These are phyloP conservation scores for Botryobasidium botryosum DNA, from an alignment of 768 basidiomycete species.

Conservation along the genomic window DNA sequence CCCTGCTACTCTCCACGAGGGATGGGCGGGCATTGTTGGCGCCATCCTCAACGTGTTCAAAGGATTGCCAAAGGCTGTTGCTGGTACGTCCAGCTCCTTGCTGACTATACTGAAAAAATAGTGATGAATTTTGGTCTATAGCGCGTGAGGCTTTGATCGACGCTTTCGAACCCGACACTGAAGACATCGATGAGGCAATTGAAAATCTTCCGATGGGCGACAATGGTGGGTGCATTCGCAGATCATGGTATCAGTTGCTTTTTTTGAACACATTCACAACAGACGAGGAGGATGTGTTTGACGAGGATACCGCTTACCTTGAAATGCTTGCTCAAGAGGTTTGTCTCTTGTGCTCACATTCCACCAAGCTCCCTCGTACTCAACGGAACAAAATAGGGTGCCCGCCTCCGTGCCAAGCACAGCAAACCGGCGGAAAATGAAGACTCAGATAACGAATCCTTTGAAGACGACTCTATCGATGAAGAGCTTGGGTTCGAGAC, in stretches of 20 bases:
- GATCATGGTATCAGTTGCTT: background rate
- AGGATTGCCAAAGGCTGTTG: conserved; percentile 57
- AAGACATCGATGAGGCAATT: conserved; percentile 22
- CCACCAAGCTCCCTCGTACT: background rate
- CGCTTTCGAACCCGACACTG: conserved; percentile 15
- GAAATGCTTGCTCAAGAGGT: conserved; percentile 78
- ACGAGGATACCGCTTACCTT: conserved; percentile 75
- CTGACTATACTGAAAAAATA: background rate
- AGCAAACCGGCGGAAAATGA: conserved; percentile 23
- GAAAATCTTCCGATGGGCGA: conserved; percentile 47
- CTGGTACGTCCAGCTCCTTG: conserved; percentile 29
- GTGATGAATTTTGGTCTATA: conserved; percentile 15
- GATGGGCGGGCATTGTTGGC: conserved; percentile 60
- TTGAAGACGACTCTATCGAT: conserved; percentile 39
- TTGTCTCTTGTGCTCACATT: conserved; percentile 6
- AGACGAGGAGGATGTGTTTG: conserved; percentile 66
- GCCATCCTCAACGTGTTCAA: conserved; percentile 61
- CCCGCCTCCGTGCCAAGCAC: conserved; percentile 45
- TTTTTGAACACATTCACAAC: background rate
- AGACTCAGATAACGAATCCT: conserved; percentile 26
- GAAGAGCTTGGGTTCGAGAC: conserved; percentile 81
- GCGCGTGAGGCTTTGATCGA: conserved; percentile 45
- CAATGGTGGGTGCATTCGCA: conserved; percentile 29
- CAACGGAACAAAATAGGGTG: conserved; percentile 44
- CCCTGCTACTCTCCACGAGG: conserved; percentile 43